Evolutionary conservation across 2,329 filamentous ascomycete species (phyloP).

Genomic region (Epichloe sibirici): DNA sequence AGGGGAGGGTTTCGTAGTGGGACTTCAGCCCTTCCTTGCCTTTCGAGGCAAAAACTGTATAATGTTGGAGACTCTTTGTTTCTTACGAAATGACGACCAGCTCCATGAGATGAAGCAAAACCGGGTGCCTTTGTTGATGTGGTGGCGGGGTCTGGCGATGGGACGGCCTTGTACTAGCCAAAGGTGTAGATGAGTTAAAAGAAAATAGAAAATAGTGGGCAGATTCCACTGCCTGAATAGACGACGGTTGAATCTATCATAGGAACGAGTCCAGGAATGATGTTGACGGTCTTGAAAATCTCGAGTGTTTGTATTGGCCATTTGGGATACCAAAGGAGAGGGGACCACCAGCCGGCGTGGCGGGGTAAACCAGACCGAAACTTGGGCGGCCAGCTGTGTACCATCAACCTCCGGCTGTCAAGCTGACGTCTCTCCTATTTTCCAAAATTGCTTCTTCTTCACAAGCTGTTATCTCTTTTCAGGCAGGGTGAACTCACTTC

Average conservation of each 20-base stretch:
- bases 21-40: conserved; percentile 1
- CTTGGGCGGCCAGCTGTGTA: neutral
- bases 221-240: conserved; percentile 22
- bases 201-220: neutral
- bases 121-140: conserved; percentile 16
- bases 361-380: conserved; percentile 2
- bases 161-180: conserved; percentile 22
- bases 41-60: conserved; percentile 2
- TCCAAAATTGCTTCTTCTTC: neutral
- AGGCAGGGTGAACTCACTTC: neutral
- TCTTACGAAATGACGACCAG: conserved; percentile 12
- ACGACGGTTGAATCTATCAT: conserved; percentile 39
- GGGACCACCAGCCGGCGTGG: neutral
- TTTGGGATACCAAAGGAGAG: neutral
- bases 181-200: conserved; percentile 9
- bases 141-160: conserved; percentile 16
- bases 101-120: conserved; percentile 9
- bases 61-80: conserved; percentile 15
- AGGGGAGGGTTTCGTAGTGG: neutral
- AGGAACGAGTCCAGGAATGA: neutral
- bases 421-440: neutral
- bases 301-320: too few relatives aligned
- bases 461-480: neutral
- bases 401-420: neutral
- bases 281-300: too few relatives aligned